Evolutionary conservation across 2,329 filamentous ascomycete genomes (phyloP).

Genomic region (Fusarium napiforme): DNA sequence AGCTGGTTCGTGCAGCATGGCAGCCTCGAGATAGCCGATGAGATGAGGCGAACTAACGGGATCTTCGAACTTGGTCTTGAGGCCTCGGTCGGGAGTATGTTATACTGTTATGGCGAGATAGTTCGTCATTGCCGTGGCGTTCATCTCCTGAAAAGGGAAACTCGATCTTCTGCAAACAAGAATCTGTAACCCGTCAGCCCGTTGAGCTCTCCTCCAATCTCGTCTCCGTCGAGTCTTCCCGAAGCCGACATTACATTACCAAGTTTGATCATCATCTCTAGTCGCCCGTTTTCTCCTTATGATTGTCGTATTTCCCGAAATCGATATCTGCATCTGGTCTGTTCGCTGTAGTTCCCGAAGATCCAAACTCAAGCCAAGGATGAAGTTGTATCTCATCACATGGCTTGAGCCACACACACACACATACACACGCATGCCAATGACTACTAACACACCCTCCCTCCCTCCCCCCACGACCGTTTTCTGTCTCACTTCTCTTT

Average conservation of each 20-base stretch:
- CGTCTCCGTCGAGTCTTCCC: slow-evolving; percentile 21
- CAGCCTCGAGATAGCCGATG: background rate
- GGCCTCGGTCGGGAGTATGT: background rate
- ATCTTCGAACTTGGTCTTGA: background rate
- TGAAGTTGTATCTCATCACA: background rate
- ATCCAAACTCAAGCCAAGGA: background rate
- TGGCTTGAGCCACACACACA: background rate
- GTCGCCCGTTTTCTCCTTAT: background rate
- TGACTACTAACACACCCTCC: background rate
- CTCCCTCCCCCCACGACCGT: slow-evolving; percentile 2
- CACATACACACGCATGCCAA: background rate
- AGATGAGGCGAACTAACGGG: background rate
- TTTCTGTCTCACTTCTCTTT: background rate
- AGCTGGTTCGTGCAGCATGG: background rate
- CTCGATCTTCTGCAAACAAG: slow-evolving; percentile 23
- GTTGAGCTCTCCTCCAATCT: slow-evolving; percentile 21
- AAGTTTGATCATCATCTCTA: background rate
- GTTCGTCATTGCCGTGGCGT: background rate
- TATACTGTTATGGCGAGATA: background rate
- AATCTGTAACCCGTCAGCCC: slow-evolving; percentile 25
- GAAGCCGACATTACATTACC: background rate
- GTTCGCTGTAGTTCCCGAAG: background rate
- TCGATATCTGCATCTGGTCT: background rate
- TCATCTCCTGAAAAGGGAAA: background rate
- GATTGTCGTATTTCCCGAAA: slow-evolving; percentile 8